phyloP scores from a whole-genome alignment of 2,329 filamentous ascomycete genomes.

The Penicillium sp. region DNA sequence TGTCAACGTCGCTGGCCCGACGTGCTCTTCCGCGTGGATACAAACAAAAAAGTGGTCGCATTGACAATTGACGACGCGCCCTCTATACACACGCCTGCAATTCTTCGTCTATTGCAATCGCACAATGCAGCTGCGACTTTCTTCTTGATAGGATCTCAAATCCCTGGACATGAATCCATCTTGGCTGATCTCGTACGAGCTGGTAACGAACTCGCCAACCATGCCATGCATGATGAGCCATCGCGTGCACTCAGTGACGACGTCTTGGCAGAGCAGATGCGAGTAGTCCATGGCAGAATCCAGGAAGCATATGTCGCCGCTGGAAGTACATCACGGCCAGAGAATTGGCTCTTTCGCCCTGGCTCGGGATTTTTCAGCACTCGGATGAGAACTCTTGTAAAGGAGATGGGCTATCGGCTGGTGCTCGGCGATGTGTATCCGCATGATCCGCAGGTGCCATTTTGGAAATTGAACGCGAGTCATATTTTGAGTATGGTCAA shows the following conservation, averaged over 20 bases:
- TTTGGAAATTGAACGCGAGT: constrained; percentile 66
- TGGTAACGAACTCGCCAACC: constrained; percentile 76
- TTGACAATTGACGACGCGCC: constrained; percentile 87
- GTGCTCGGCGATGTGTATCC: constrained; percentile 85
- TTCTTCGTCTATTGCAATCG: constrained; percentile 64
- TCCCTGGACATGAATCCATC: constrained; percentile 54
- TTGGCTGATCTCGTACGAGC: constrained; percentile 58
- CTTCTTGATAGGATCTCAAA: constrained; percentile 82
- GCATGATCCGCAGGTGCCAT: constrained; percentile 81
- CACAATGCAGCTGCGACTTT: constrained; percentile 75
- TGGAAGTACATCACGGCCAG: constrained; percentile 36
- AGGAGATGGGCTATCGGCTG: constrained; percentile 64
- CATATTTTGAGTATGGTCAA: constrained; percentile 78
- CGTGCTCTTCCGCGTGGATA: constrained; percentile 69
- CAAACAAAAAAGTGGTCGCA: constrained; percentile 65
- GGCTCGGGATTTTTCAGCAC: constrained; percentile 80
- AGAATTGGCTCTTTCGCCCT: constrained; percentile 71
- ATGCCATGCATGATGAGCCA: constrained; percentile 85
- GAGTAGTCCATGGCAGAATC: constrained; percentile 61
- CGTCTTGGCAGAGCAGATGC: constrained; percentile 63
- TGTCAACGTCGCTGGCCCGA: constrained; percentile 71
- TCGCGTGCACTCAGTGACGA: constrained; percentile 59
- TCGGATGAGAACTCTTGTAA: constrained; percentile 62
- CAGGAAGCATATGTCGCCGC: constrained; percentile 53
- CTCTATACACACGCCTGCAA: constrained; percentile 67